Conservation (phyloP, 2,329 filamentous ascomycete species). For the Nigrospora oryzae region DNA sequence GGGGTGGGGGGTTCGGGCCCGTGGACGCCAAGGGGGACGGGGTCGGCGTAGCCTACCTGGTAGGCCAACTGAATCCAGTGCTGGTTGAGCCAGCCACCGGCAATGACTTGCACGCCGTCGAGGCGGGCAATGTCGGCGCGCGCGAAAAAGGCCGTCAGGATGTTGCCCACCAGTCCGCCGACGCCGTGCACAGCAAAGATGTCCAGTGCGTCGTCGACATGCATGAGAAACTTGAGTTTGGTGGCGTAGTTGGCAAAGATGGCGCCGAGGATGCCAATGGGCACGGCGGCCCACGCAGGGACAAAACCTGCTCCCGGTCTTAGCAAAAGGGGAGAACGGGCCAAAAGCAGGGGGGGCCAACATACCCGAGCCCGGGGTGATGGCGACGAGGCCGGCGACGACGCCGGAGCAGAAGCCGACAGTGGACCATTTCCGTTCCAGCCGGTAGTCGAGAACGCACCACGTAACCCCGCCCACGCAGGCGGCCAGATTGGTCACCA, state of each 20-base stretch:
- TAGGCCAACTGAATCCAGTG: constrained; percentile 79
- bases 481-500: constrained; percentile 79
- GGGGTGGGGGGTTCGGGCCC: too few species aligned
- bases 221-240: constrained; percentile 78
- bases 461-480: constrained; percentile 81
- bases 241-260: constrained; percentile 81
- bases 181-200: constrained; percentile 80
- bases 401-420: constrained; percentile 91
- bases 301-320: constrained; percentile 47
- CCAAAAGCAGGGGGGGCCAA: not conserved
- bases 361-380: constrained; percentile 75
- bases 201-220: constrained; percentile 78
- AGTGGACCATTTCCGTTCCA: constrained; percentile 87
- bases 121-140: constrained; percentile 77
- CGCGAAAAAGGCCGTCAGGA: constrained; percentile 75
- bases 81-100: constrained; percentile 74
- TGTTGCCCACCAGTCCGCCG: constrained; percentile 71
- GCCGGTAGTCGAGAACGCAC: constrained; percentile 81
- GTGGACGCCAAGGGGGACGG: too few species aligned
- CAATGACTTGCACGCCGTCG: constrained; percentile 59
- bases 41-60: constrained; percentile 32
- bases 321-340: too few species aligned
- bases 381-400: constrained; percentile 77
- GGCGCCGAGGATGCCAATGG: constrained; percentile 71
- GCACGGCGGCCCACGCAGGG: constrained; percentile 73